A percentile compares a stretch with the other conserved stretches of the same genome.
Evolutionary conservation across 805 yeast genomes (phyloP).

Genomic region (Candida golubevii): DNA sequence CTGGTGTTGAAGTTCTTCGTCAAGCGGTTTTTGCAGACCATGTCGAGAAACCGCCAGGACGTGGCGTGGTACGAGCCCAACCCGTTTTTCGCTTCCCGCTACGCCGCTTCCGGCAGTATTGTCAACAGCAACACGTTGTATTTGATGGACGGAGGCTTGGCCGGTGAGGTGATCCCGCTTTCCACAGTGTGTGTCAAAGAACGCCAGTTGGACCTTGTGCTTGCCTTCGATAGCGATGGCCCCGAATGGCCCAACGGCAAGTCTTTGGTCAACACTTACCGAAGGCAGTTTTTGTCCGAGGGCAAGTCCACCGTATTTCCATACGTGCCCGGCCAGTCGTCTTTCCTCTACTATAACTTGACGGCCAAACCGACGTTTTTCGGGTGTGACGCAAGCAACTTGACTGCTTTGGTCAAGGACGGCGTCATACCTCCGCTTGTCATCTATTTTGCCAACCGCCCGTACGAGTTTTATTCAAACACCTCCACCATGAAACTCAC

Average conservation of each 20-base stretch:
- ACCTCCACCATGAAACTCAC: constrained; percentile 68
- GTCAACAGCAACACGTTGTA: constrained; percentile 28
- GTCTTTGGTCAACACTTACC: constrained; percentile 29
- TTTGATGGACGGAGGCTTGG: constrained; percentile 39
- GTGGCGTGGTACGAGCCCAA: constrained; percentile 35
- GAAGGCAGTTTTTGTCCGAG: constrained; percentile 34
- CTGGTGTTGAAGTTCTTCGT: constrained; percentile 23
- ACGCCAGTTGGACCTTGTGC: constrained; percentile 32
- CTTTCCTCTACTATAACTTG: constrained; percentile 57
- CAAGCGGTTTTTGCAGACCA: constrained; percentile 20
- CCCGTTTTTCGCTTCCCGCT: constrained; percentile 32
- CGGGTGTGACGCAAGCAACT: constrained; percentile 69
- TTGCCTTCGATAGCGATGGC: constrained; percentile 34
- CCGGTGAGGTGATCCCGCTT: constrained; percentile 34
- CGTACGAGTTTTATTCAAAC: constrained; percentile 61
- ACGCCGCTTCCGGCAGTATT: constrained; percentile 24
- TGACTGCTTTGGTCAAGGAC: constrained; percentile 47
- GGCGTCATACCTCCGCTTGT: constrained; percentile 61
- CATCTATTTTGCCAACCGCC: constrained; percentile 72
- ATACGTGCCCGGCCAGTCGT: constrained; percentile 65
- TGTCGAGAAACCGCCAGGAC: constrained; percentile 27
- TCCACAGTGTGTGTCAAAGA: constrained; percentile 31
- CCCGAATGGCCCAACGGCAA: constrained; percentile 35
- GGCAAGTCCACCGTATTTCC: constrained; percentile 69
- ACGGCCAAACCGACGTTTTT: constrained; percentile 73